Evolutionary conservation across 148 eudicot genomes (phyloP), one percentile per base, ranked within the genome.

Genomic region (Fagopyrum tataricum): DNA sequence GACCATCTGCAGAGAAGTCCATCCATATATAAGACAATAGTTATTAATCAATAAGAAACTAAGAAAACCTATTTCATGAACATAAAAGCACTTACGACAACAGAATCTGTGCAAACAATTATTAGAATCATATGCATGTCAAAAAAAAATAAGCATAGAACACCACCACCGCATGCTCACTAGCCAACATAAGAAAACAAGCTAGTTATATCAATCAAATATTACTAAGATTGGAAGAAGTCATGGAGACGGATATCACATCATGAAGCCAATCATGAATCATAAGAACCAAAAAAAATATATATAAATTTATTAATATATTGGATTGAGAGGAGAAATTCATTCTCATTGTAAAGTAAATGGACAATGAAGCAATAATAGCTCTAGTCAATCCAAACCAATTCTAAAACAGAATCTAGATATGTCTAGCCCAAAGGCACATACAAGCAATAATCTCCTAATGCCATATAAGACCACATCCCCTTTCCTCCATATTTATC

Each of bases 1-100:
- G 61, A 72, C 74, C 74, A 49, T 72, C 74, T 72, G 51, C 15
- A 14, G 4, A 14, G 4, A 37, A 72, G 56, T 72, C 43, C 51
- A 70, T 9, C 48, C 43, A 18, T 11, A 64, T 64, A 13, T 64
- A 37, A 13, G 15, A 15, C 37, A 37, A 6, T 37, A 37, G 41
- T 2, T 11, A 61, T 4, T 9, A 37, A 64, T 64, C 67, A 61
- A 26, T 64, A 13, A 64, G 18, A 10, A 64, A 64, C 14, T 64
- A 43, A 31, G 15, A 64, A 64, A 8, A 61, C 2, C 66, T 15
- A 61, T 12, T 26, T 61, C 2, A 26, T 12, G 17, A 11, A 14
- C 40, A 61, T 23, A 61, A 61, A 40, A 26, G 13, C 67, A 61
- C n/a, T 24, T 61, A 11, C 11, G n/a, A 24, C 20, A 61, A 61